Base-by-base conservation (phyloP, 345 rosid genomes). In the Salix exigua region DNA sequence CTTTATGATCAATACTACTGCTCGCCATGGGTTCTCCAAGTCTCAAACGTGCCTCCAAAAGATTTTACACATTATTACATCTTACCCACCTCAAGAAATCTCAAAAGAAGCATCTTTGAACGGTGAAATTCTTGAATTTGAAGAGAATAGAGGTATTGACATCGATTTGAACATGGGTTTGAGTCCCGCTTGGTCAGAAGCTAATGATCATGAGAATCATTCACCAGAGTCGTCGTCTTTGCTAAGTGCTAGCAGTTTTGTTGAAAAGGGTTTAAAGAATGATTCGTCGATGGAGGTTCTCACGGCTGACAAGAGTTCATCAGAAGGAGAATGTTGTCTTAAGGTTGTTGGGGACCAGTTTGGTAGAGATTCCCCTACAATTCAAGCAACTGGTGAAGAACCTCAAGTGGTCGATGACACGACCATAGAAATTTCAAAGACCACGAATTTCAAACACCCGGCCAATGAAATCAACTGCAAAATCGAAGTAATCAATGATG, bases 151-250 rank as follows among this genome's bases (percentile, higher is more conserved):
- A 68, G 83, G 84, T 30, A 58, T 80, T 26, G 84, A 72, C 70
- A 75, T 87, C 62, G 88, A 87, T 73, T 78, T 85, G 80, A 85
- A 85, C 77, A 25, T 66, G 68, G 77, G 80, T n/a, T 71, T 84
- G 68, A 68, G 74, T 64, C 63, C 76, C 42, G 72, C 74, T 42
- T 76, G 60, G 55, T 53, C 48, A 37, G 79, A 79, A 63, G 55
- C 28, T 25, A 73, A 30, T 13, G 72, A 58, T n/a, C 28, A 58
- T 8, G 63, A 58, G 23, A 58, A 58, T 58, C 28, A 58, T n/a
- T 58, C 63, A 9, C 25, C 63, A 66, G 69, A 76, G 44, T 37
- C 61, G 66, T 30, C 73, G 12, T 82, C 73, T 75, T 51, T 58
- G 55, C 66, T 68, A 6, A 68, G 58, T 53, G 44, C 68, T 23